Percentiles rank a stretch among this genome's conserved stretches.
Evolutionary conservation across 257 asterid species (phyloP).

Genomic region (Gentiana dahurica): DNA sequence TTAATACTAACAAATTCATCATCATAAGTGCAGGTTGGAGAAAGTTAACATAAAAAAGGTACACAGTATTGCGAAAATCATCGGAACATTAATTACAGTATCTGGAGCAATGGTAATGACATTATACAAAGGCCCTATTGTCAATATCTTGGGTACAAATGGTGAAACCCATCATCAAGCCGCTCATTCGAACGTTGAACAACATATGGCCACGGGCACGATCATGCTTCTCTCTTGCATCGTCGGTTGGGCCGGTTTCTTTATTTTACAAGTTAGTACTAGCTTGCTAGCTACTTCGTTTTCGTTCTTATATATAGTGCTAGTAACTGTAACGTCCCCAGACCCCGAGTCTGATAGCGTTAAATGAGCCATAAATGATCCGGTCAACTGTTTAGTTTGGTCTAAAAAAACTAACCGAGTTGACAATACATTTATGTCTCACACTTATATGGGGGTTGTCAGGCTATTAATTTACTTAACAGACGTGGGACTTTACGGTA

Average conservation of each 20-base stretch:
- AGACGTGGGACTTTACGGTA: too few species aligned
- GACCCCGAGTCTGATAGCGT: too few species aligned
- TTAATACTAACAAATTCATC: neutral
- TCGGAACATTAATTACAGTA: conserved; percentile 71
- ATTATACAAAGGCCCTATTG: conserved; percentile 67
- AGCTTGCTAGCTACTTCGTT: neutral
- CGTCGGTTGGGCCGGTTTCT: conserved; percentile 77
- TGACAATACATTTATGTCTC: too few species aligned
- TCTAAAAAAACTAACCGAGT: too few species aligned
- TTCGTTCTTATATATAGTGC: neutral
- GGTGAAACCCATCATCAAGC: conserved; percentile 27
- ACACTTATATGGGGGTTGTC: neutral
- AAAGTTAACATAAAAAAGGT: conserved; percentile 40
- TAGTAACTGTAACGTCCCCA: too few species aligned
- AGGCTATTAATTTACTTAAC: too few species aligned
- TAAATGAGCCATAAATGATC: too few species aligned
- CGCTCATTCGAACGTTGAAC: conserved; percentile 22
- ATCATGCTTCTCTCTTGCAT: conserved; percentile 46
- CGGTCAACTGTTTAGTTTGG: too few species aligned
- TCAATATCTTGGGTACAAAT: conserved; percentile 36
- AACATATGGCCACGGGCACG: conserved; percentile 67
- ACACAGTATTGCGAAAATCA: conserved; percentile 60
- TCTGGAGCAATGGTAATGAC: conserved; percentile 92
- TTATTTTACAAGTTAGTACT: conserved; percentile 54
- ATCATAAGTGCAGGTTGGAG: conserved; percentile 45